Evolutionary conservation across 1,284 basidiomycete species (phyloP).

Genomic region (Trametes pubescens): DNA sequence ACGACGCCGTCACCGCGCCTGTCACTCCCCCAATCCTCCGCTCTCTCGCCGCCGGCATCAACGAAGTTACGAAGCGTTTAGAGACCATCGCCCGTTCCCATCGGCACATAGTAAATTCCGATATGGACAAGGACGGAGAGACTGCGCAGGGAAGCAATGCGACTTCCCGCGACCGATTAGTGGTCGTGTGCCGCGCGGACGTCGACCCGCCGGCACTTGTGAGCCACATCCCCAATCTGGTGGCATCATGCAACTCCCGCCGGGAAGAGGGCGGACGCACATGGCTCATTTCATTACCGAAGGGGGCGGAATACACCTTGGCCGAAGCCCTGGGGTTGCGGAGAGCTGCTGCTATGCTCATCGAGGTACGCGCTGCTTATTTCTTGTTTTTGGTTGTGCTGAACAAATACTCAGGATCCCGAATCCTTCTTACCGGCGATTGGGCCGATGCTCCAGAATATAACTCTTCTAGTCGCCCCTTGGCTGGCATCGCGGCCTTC

Average conservation of each 20-base stretch:
- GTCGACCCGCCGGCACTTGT: conserved; percentile 76
- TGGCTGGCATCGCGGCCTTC: conserved; percentile 59
- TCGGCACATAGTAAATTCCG: conserved; percentile 38
- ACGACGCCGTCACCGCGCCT: no score
- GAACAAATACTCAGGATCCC: conserved; percentile 41
- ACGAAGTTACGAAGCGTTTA: conserved; percentile 79
- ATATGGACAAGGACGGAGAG: conserved; percentile 11
- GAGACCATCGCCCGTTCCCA: conserved; percentile 63
- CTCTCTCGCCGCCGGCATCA: conserved; percentile 70
- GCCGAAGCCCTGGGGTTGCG: conserved; percentile 73
- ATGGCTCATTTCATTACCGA: conserved; percentile 75
- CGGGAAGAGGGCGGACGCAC: conserved; percentile 38
- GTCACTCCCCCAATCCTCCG: conserved; percentile 56
- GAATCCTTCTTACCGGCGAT: conserved; percentile 51
- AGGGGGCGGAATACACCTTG: conserved; percentile 71
- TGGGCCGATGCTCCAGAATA: conserved; percentile 50
- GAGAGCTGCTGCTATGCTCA: conserved; percentile 72
- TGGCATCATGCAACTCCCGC: conserved; percentile 74
- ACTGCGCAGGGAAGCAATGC: conserved; percentile 36
- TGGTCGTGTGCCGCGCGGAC: conserved; percentile 78
- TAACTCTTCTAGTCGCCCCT: conserved; percentile 63
- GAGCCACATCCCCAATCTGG: conserved; percentile 75
- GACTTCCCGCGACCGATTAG: conserved; percentile 37
- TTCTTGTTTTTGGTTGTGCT: neutral
- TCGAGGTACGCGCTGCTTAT: conserved; percentile 57